Conservation (phyloP, 306 rosid species). For the Gynostemma pentaphyllum region DNA sequence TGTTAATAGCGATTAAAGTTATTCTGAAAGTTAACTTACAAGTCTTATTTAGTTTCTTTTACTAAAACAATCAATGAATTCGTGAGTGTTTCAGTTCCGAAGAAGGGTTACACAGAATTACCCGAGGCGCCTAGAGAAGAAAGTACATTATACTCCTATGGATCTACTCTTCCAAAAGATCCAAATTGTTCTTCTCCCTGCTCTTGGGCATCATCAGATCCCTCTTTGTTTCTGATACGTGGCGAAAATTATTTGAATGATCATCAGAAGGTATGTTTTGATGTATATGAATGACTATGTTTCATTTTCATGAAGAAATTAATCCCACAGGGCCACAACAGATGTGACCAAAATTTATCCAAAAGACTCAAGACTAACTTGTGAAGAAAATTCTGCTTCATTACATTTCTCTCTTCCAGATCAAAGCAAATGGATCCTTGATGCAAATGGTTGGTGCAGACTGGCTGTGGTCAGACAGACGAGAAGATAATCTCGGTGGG, state of each 20-base stretch:
- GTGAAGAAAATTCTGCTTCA: too few relatives aligned
- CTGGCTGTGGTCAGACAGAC: conserved; percentile 52
- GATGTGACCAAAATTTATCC: background rate
- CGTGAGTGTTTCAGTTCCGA: conserved; percentile 39
- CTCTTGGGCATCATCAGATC: conserved; percentile 62
- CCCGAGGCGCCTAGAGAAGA: conserved; percentile 46
- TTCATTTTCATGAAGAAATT: background rate
- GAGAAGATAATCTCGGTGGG: conserved; percentile 66
- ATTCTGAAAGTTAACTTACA: background rate
- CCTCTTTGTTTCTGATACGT: conserved; percentile 72
- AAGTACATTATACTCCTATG: conserved; percentile 29
- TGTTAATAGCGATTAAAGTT: conserved; percentile 1
- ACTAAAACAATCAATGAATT: background rate
- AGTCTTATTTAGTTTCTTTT: conserved; percentile 7
- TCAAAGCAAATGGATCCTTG: conserved; percentile 51
- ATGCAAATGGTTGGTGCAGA: conserved; percentile 81
- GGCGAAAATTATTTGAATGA: conserved; percentile 59
- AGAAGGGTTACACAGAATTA: conserved; percentile 58
- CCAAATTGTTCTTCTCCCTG: conserved; percentile 43
- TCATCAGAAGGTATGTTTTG: conserved; percentile 41
- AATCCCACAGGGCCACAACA: background rate
- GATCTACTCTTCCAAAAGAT: conserved; percentile 65
- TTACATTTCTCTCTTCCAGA: conserved; percentile 24
- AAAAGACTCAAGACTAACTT: background rate
- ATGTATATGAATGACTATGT: background rate